Base-by-base conservation (phyloP, 805 yeast species). In the Ogataea corticis region DNA sequence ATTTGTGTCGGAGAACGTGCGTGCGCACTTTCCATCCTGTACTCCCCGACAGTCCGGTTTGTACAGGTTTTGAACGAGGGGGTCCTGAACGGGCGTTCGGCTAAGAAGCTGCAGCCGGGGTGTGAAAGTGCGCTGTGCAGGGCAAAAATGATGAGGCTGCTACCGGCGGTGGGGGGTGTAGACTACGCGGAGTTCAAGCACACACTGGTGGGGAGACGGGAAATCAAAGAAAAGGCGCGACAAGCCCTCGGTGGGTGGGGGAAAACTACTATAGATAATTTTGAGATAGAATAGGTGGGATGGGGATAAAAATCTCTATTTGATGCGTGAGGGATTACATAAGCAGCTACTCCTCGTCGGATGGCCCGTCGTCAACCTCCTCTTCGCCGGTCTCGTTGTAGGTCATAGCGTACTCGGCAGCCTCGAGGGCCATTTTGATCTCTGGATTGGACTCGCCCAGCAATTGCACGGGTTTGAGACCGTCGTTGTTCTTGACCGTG, bases 341-440 rank as follows among this genome's bases (percentile, higher is more conserved):
- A 30, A 12, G 17, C 35, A 12, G 33, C 35, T 49, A 50, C 13
- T 54, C 61, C 4, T 51, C 59, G 14, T 55, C 62, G 3, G 61
- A 55, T 3, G 54, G 55, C 19, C 57, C 75, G 17, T 63, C 73
- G 13, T 63, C 71, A 11, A 59, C 75, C 6, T 61, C 69, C 5
- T 59, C 68, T 3, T 61, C 74, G 37, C 61, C 65, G n/a, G 59
- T 65, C 15, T 63, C 73, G 12, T 62, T 72, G 23, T 63, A 65
- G 53, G 59, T 63, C 39, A 74, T 70, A 1, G 96, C 95, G 56
- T 81, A 82, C 66, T 89, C 96, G 0, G 97, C 97, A 45, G 88
- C 80, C 57, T 89, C 86, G 52, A 92, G 73, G 27, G 81, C 68
- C 56, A 82, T 81, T 33, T 71, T 70, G 50, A 92, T 72, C 45